Conservation (phyloP, 106 monocot species). For the Platanthera guangdongensis region DNA sequence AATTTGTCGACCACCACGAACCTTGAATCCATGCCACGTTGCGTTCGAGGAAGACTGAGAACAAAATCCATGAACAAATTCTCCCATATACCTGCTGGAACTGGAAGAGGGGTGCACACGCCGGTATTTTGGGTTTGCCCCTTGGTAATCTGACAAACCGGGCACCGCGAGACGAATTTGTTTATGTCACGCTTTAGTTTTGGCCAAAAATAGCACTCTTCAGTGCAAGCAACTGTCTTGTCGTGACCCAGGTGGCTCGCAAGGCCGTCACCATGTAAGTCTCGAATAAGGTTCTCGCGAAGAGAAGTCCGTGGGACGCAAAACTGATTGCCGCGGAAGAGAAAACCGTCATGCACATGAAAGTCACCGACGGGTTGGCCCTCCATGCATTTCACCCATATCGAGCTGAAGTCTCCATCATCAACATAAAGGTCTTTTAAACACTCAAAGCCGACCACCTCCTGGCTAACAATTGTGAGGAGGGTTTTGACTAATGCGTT, state of each 20-base stretch:
- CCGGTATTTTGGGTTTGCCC: background rate
- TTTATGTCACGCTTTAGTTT: background rate
- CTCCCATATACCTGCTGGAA: conserved; percentile 2
- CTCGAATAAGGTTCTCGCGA: background rate
- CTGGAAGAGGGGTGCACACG: background rate
- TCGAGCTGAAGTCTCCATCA: background rate
- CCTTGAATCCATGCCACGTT: background rate
- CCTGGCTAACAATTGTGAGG: no score
- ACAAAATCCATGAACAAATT: conserved; percentile 13
- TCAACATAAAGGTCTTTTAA: background rate
- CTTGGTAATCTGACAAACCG: background rate
- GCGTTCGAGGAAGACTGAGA: conserved; percentile 3
- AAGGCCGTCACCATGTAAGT: conserved; percentile 1
- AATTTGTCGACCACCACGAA: conserved; percentile 9
- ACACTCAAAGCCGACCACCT: background rate
- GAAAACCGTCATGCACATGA: background rate
- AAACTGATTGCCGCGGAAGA: background rate
- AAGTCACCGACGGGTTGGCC: background rate
- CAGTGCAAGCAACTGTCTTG: background rate
- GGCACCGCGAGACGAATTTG: background rate
- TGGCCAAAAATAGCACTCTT: conserved; percentile 6
- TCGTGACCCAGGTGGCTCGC: background rate
- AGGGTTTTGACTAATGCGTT: conserved; percentile 2
- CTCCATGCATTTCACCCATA: background rate
- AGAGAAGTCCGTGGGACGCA: background rate